phyloP scores from a whole-genome alignment of 176 grass and related monocot species.

The Saccharum spontaneum region DNA sequence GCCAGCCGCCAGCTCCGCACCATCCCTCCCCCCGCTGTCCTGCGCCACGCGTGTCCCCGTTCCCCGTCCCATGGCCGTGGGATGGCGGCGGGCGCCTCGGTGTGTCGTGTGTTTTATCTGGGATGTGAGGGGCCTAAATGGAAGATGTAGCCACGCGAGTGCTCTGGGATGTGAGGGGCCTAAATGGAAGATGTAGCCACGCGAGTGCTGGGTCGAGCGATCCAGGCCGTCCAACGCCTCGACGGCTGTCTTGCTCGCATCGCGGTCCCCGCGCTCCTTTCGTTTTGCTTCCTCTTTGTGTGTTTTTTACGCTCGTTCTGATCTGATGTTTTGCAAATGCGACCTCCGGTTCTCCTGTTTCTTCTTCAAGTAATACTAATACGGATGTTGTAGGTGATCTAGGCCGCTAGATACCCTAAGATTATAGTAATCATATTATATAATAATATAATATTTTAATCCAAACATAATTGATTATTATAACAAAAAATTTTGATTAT shows the following conservation, averaged over 20 bases:
- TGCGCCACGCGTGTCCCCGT: neutral
- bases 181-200: neutral
- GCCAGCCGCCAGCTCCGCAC: conserved; percentile 7
- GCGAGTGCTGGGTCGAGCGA: neutral
- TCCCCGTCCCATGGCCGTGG: neutral
- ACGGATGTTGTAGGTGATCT: too few relatives aligned
- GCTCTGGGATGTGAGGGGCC: neutral
- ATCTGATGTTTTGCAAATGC: neutral
- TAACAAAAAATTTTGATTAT: too few relatives aligned
- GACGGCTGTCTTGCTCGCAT: neutral
- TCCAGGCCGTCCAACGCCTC: neutral
- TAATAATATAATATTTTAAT: too few relatives aligned
- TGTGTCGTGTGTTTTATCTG: neutral
- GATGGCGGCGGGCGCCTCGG: neutral
- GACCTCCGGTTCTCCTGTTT: neutral
- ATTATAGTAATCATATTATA: too few relatives aligned
- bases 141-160: neutral
- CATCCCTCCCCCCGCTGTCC: conserved; percentile 4
- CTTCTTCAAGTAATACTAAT: neutral
- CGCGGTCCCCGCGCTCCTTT: neutral
- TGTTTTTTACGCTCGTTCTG: neutral
- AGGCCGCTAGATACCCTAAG: too few relatives aligned
- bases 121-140: neutral
- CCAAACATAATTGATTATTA: too few relatives aligned
- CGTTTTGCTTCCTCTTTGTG: neutral